A percentile compares a stretch with the other conserved stretches of the same genome.
These are phyloP conservation scores for Prunus armeniaca DNA, from an alignment of 306 rosid species.

Conservation along the genomic window DNA sequence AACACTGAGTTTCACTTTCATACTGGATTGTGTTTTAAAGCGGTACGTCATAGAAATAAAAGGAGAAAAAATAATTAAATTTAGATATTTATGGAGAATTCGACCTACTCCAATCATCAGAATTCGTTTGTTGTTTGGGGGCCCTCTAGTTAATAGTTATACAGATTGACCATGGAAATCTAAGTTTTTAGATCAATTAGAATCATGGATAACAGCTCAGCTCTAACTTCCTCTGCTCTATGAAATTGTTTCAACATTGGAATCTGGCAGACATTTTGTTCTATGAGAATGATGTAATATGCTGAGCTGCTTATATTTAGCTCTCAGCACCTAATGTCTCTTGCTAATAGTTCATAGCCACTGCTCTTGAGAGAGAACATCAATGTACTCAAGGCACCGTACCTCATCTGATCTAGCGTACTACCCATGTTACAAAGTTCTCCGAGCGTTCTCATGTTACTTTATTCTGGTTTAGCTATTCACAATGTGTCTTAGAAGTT, in stretches of 20 bases:
- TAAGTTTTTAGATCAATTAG: neutral
- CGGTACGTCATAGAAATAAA: neutral
- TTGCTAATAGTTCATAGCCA: neutral
- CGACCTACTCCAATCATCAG: too few species aligned
- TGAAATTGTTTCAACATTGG: neutral
- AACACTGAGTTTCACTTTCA: neutral
- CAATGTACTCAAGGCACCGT: too few species aligned
- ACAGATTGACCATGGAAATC: neutral
- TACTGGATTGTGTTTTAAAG: neutral
- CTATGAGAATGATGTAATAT: neutral
- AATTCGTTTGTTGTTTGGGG: neutral
- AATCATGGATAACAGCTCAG: neutral
- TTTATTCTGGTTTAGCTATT: too few species aligned
- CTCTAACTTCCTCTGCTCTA: too few species aligned
- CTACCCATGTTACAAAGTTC: too few species aligned
- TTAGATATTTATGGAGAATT: neutral
- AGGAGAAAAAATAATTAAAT: neutral
- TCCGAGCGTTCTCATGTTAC: too few species aligned
- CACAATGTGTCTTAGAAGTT: neutral
- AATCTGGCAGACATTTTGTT: neutral
- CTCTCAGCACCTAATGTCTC: neutral
- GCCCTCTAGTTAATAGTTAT: neutral
- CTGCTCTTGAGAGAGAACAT: neutral
- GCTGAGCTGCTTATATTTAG: neutral
- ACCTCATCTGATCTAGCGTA: too few species aligned